Evolutionary conservation across 169 alveolate genomes (phyloP), one percentile per base, ranked within the genome.

Genomic region (Toxoplasma gondii): DNA sequence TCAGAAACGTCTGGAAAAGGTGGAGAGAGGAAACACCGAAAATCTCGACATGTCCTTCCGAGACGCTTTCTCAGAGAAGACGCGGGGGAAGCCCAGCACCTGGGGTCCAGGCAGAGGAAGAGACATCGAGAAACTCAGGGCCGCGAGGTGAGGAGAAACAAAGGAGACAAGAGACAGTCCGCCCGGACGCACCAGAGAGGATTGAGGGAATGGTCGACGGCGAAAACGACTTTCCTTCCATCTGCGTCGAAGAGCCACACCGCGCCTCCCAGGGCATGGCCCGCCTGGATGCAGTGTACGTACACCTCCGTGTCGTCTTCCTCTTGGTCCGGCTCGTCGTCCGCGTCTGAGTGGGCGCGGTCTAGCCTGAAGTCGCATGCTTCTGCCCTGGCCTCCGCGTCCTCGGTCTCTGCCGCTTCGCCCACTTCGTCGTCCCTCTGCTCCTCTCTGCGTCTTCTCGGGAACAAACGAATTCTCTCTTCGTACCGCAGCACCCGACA

Each of bases 231-330:
- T 74, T 74, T 74, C 22, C 84, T 31, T 17, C 84, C 84, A n/a
- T 36, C 84, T 7, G 84, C 84, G 84, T 74, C 84, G n/a, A 74
- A 74, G 27, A 74, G 84, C 84, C 84, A 74, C 84, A 74, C 84
- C 5, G 84, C 84, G 49, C 84, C 84, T 74, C 84, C 84, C 27
- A 74, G 39, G 43, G 84, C 39, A 44, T 74, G 84, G 44, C 84
- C 84, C 2, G 84, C 84, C 24, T 27, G 1, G 43, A 74, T 74
- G 84, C 84, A 74, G 84, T 74, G 84, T 74, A 74, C 84, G 19
- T 74, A 74, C 84, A 74, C 84, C 84, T 31, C 84, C 2, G 44
- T 36, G 0, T 74, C 84, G 12, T 74, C 84, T 34, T 74, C 84
- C 27, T 74, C 84, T 27, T 74, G 45, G 45, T n/a, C 43, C n/a